Percentiles rank a stretch among this genome's conserved stretches.
Conservation (phyloP, 2,329 filamentous ascomycete species). For the Rachicladosporium sp. region DNA sequence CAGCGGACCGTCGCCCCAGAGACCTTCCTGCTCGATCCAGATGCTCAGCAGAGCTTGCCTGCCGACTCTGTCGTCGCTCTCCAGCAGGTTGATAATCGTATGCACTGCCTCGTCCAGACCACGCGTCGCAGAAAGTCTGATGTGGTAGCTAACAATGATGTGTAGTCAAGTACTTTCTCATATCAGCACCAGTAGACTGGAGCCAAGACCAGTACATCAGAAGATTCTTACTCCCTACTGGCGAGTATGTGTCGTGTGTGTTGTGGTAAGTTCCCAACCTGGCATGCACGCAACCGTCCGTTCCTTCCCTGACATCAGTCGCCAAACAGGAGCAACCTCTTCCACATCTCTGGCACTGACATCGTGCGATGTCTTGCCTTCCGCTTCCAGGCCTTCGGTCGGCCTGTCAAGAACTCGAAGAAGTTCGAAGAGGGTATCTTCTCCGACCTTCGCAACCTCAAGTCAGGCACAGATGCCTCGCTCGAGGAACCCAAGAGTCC, state of each 20-base stretch:
- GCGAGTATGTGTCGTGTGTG: conserved; percentile 97
- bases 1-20: conserved; percentile 62
- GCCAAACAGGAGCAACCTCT: conserved; percentile 73
- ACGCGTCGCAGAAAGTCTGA: not conserved
- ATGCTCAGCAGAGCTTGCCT: conserved; percentile 90
- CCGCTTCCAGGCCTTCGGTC: conserved; percentile 94
- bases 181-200: conserved; percentile 97
- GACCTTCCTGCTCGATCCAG: conserved; percentile 95
- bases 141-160: not conserved
- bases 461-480: conserved; percentile 94
- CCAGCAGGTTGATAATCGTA: conserved; percentile 96
- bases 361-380: conserved; percentile 97
- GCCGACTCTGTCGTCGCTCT: conserved; percentile 94
- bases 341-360: conserved; percentile 97
- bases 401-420: conserved; percentile 98
- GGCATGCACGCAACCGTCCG: not conserved
- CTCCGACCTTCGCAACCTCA: conserved; percentile 93
- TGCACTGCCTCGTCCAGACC: conserved; percentile 24
- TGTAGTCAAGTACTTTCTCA: conserved; percentile 92
- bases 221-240: conserved; percentile 86
- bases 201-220: conserved; percentile 92
- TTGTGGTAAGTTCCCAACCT: conserved; percentile 51
- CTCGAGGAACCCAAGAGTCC: conserved; percentile 97
- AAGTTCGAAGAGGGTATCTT: conserved; percentile 99
- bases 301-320: conserved; percentile 1